These are phyloP conservation scores for Yamagishiella unicocca DNA, from an alignment of 139 green algal species.

Conservation along the genomic window DNA sequence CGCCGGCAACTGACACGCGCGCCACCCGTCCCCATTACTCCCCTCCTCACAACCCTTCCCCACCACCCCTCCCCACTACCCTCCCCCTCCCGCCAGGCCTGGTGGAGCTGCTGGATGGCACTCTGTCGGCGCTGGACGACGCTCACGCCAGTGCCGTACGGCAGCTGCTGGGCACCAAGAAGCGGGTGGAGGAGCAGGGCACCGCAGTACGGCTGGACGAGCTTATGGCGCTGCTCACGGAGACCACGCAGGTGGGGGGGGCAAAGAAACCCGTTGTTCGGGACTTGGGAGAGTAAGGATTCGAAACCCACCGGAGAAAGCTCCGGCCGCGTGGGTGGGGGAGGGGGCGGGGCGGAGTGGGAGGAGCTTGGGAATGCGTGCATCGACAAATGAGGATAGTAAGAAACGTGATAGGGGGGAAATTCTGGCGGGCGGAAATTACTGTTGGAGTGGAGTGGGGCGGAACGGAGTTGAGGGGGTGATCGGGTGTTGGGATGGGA, in stretches of 20 bases:
- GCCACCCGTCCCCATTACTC: too few species aligned
- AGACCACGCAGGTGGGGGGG: conserved; percentile 69
- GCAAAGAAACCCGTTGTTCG: neutral
- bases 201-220: conserved; percentile 56
- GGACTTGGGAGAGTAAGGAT: too few species aligned
- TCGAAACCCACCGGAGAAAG: too few species aligned
- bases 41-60: too few species aligned
- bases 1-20: too few species aligned
- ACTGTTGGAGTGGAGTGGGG: neutral
- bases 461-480: neutral
- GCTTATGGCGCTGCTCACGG: conserved; percentile 77
- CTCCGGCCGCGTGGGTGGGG: neutral
- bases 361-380: too few species aligned
- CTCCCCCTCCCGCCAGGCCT: conserved; percentile 48
- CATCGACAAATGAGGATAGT: too few species aligned
- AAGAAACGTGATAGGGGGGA: too few species aligned
- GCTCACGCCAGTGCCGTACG: conserved; percentile 32
- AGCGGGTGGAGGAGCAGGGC: conserved; percentile 57
- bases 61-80: neutral
- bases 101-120: conserved; percentile 68
- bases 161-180: conserved; percentile 73
- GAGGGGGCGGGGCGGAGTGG: neutral
- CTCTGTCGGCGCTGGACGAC: conserved; percentile 73
- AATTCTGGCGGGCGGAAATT: too few species aligned
- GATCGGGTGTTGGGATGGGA: neutral